Conservation (phyloP, 345 rosid genomes). For the Linum lewisii region DNA sequence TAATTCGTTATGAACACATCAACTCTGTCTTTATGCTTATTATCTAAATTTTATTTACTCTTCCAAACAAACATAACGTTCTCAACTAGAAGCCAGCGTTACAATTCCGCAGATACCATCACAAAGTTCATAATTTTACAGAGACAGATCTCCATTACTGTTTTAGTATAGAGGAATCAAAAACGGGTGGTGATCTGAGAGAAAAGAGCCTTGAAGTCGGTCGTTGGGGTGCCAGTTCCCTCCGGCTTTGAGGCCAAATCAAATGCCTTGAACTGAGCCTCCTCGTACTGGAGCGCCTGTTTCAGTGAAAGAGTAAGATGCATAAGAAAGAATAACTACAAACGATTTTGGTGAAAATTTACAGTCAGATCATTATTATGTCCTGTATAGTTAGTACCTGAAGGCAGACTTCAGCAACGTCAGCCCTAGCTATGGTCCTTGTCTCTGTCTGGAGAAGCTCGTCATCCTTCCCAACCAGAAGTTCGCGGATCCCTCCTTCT, state of each 20-base stretch:
- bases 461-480: conserved; percentile 78
- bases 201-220: conserved; percentile 78
- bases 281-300: conserved; percentile 72
- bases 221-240: conserved; percentile 74
- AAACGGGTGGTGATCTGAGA: conserved; percentile 52
- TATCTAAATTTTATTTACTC: no score
- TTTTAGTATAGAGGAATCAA: conserved; percentile 21
- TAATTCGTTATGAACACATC: no score
- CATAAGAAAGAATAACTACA: conserved; percentile 1
- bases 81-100: no score
- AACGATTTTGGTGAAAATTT: no score
- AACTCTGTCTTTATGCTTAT: no score
- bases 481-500: conserved; percentile 76
- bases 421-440: conserved; percentile 60
- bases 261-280: conserved; percentile 73
- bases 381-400: conserved; percentile 36
- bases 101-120: no score
- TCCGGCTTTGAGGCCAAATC: conserved; percentile 90
- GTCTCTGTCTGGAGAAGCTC: conserved; percentile 91
- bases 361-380: no score
- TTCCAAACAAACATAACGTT: no score
- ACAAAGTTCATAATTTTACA: no score
- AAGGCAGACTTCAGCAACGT: conserved; percentile 83
- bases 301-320: not conserved
- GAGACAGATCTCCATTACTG: no score